Evolutionary conservation across 208 protist species (phyloP).

Genomic region (Leishmania aethiopica): DNA sequence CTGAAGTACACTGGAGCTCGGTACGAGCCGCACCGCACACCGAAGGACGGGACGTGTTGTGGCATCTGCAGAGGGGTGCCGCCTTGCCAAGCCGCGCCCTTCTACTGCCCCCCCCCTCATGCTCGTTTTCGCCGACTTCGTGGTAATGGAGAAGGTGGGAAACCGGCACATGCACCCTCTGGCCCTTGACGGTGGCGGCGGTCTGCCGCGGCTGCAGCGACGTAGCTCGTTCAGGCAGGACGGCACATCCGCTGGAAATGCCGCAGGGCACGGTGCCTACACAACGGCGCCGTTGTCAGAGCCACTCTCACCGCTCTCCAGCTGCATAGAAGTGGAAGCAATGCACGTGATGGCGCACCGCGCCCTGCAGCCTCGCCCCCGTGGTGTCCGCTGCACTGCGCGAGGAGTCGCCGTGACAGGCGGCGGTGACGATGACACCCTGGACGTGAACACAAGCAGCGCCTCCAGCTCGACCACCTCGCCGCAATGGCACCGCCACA

Average conservation of each 20-base stretch:
- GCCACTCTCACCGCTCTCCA: background rate
- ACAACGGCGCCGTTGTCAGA: background rate
- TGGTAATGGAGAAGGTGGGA: background rate
- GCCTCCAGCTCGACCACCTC: slow-evolving; percentile 12
- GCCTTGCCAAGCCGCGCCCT: background rate
- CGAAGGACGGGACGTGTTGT: background rate
- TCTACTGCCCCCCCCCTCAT: background rate
- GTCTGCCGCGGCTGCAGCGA: background rate
- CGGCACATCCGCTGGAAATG: background rate
- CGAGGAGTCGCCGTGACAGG: background rate
- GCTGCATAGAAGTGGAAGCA: background rate
- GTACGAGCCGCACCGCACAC: background rate
- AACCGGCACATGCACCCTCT: background rate
- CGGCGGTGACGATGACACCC: background rate
- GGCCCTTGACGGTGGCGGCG: background rate
- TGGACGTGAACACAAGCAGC: slow-evolving; percentile 1
- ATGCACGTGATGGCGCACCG: background rate
- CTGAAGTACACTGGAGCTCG: background rate
- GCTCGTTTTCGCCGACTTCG: too few relatives aligned
- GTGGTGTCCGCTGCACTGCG: background rate
- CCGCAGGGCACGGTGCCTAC: background rate
- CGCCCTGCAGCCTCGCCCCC: background rate
- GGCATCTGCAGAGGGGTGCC: background rate
- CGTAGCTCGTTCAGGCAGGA: background rate
- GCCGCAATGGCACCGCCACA: slow-evolving; percentile 20